Evolutionary conservation across 257 asterid species (phyloP).

Genomic region (Haberlea rhodopensis): DNA sequence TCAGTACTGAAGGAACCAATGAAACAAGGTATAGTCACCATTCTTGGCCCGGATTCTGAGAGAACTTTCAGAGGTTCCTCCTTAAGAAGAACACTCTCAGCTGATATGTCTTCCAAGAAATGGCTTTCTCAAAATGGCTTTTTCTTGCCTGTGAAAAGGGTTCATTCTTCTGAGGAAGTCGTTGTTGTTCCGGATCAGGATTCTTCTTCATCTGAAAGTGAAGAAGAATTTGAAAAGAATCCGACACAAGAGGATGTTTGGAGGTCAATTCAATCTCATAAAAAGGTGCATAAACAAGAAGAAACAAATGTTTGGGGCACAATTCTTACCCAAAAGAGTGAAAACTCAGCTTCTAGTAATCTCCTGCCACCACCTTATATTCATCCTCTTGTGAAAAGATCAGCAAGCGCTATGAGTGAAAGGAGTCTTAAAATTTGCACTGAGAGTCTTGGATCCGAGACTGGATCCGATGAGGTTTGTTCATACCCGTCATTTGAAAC

Average conservation of each 20-base stretch:
- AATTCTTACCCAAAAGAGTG: conserved; percentile 42
- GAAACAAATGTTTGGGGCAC: conserved; percentile 39
- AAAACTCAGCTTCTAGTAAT: conserved; percentile 5
- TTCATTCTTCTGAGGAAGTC: conserved; percentile 26
- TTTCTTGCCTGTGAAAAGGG: conserved; percentile 31
- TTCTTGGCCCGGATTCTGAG: conserved; percentile 56
- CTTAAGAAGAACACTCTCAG: conserved; percentile 60
- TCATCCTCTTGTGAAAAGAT: conserved; percentile 56
- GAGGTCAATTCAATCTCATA: conserved; percentile 45
- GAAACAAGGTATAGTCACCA: conserved; percentile 69
- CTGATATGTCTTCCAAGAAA: conserved; percentile 59
- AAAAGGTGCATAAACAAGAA: conserved; percentile 10
- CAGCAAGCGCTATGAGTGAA: conserved; percentile 46
- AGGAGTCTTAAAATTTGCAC: conserved; percentile 80
- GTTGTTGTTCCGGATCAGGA: background rate
- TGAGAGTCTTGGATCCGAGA: conserved; percentile 85
- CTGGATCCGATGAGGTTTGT: conserved; percentile 69
- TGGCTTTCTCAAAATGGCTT: conserved; percentile 50
- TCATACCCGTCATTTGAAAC: conserved; percentile 32
- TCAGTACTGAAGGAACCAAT: conserved; percentile 13
- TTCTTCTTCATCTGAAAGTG: conserved; percentile 30
- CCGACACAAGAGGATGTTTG: conserved; percentile 51
- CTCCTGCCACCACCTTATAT: conserved; percentile 45
- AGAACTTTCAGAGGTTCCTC: conserved; percentile 29
- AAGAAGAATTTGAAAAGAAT: conserved; percentile 23